These are phyloP conservation scores for Tolypocladium sp. DNA, from an alignment of 2,329 filamentous ascomycete species.

Conservation along the genomic window DNA sequence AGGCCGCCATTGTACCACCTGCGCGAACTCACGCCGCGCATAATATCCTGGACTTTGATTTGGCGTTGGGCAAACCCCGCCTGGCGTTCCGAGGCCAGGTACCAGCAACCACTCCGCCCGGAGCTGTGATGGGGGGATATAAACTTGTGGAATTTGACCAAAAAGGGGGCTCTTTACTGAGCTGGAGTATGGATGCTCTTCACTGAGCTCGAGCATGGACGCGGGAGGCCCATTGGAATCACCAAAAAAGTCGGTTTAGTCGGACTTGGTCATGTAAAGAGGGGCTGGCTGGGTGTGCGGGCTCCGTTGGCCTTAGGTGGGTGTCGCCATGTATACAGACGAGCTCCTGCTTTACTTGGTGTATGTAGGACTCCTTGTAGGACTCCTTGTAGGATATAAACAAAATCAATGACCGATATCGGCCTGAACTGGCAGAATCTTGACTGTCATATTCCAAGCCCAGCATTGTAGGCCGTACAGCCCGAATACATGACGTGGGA, in stretches of 20 bases:
- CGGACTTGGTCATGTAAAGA: background rate
- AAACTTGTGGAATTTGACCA: background rate
- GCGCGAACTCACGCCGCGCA: background rate
- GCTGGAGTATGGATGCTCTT: background rate
- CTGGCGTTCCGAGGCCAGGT: background rate
- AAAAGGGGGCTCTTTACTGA: background rate
- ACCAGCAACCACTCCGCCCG: background rate
- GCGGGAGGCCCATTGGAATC: background rate
- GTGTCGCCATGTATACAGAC: background rate
- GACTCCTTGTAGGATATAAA: background rate
- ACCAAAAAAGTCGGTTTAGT: background rate
- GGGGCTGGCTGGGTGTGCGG: background rate
- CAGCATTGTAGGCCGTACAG: too few relatives aligned
- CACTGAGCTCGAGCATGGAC: background rate
- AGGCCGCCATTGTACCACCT: background rate
- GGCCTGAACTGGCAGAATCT: background rate
- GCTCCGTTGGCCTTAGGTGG: background rate
- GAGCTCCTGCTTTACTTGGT: background rate
- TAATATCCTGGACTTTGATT: background rate
- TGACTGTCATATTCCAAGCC: background rate
- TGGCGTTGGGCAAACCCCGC: background rate
- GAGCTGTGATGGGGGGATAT: background rate
- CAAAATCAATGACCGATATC: background rate
- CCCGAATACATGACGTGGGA: too few relatives aligned
- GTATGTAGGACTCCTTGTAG: background rate